A percentile compares a stretch with the other conserved stretches of the same genome.
phyloP scores from a whole-genome alignment of 169 alveolate genomes.

The Plasmodium berghei region DNA sequence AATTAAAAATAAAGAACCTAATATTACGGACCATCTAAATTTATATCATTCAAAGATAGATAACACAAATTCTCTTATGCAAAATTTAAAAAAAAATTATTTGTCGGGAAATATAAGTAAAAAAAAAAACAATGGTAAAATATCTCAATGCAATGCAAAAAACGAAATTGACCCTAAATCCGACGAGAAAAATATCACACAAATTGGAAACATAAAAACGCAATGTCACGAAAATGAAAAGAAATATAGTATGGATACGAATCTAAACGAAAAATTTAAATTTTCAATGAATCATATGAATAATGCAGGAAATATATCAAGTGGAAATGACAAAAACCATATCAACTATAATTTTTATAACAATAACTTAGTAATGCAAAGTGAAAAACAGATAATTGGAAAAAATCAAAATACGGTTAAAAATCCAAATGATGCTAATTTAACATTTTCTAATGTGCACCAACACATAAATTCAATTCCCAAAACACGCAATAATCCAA shows the following conservation, averaged over 20 bases:
- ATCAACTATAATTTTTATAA: slow-evolving; percentile 15
- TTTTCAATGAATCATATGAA: background rate
- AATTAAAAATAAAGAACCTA: background rate
- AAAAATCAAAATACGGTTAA: slow-evolving; percentile 28
- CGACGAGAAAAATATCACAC: background rate
- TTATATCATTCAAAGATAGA: background rate
- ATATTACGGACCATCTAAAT: background rate
- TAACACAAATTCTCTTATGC: background rate
- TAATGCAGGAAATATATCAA: slow-evolving; percentile 7
- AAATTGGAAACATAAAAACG: background rate
- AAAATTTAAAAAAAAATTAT: too few species aligned
- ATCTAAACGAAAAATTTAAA: too few species aligned
- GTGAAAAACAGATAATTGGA: slow-evolving; percentile 15
- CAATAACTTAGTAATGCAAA: slow-evolving; percentile 27
- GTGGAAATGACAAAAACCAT: slow-evolving; percentile 12
- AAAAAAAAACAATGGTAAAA: too few species aligned
- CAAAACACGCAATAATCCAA: slow-evolving; percentile 29
- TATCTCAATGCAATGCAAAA: too few species aligned
- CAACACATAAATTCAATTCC: slow-evolving; percentile 45
- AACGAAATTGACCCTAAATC: too few species aligned
- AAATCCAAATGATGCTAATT: slow-evolving; percentile 27
- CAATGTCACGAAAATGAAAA: background rate
- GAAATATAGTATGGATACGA: background rate
- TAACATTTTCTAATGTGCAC: slow-evolving; percentile 20
- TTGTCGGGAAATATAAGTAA: too few species aligned